Evolutionary conservation across 331 rosid species (phyloP), one percentile per base, ranked within the genome.

Genomic region (Pyrus hybrid): DNA sequence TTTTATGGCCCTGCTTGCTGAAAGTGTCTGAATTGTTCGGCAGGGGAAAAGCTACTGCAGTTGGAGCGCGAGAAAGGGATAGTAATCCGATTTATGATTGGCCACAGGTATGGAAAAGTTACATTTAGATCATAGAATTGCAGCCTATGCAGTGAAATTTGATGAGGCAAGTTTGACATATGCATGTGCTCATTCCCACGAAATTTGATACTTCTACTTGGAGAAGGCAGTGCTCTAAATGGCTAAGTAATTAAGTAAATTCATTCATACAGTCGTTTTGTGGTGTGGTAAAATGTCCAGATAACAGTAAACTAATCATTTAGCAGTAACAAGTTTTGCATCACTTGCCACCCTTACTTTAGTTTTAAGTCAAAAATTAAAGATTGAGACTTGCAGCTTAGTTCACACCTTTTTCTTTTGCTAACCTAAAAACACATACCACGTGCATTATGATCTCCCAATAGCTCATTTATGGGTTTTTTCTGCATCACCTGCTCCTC

Each of bases 31-130:
- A 29, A 12, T 43, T 73, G 37, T 68, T 83, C 49, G 72, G 60
- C 77, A 94, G 99, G 97, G 22, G 97, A 94, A 67, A 89, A 94
- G 81, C 92, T 92, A 82, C 81, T 89, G 70, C 92, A 87, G 54
- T 83, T 94, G 93, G 99, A 94, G 80, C 88, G 86, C 33, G 97
- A 92, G 88, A 94, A 94, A 80, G 99, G 99, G 66, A 92, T 94
- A 71, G 85, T 94, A 61, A 86, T 94, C 81, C 92, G 99, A 71
- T 94, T 94, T 85, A 94, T 88, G 92, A 94, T 94, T 81, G 99
- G 99, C 68, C 99, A 94, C 81, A 94, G 99, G 99, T 94, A 82
- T 71, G 11, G 35, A 56, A 20, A 3, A 8, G 21, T 68, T 68
- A 8, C 21, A 23, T 67, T 21, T 12, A 21, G 22, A 11, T 45